Base-by-base conservation (phyloP, 768 basidiomycete genomes). In the Austroboletus eburneus region DNA sequence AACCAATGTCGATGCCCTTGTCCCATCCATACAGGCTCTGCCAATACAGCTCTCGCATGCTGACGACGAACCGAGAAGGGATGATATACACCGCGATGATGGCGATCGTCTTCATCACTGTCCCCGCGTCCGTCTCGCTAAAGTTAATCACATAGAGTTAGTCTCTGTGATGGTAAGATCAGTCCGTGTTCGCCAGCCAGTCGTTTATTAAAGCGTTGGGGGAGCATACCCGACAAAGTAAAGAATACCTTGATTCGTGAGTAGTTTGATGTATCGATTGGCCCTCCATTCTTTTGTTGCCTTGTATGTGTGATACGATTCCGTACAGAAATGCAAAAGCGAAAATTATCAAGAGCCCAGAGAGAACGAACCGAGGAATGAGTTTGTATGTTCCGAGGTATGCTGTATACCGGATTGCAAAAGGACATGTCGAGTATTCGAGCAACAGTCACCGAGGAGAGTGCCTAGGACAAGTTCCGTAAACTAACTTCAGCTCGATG, bases 201-300 rank as follows among this genome's bases (percentile, higher is more conserved):
- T n/a, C n/a, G n/a, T n/a, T n/a, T n/a, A n/a, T 4, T 2, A 12
- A 27, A 27, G 5, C 7, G 27, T 5, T 21, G 3, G 24, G 20
- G 16, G 16, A 17, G 60, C 59, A 36, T 51, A 60, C 59, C 18
- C 43, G 9, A 48, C 0, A 22, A 60, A 61, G 40, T 60, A 60
- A 12, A 60, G 2, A 3, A 52, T 4, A 0, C 59, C 57, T 9
- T 61, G 47, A 13, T 8, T 50, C 18, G 41, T 38, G 29, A 60
- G 39, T 13, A 56, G 46, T 9, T 42, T 18, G 33, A 60, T 13
- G 13, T 51, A 61, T 34, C 21, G 39, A 30, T 53, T 62, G n/a
- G 21, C 25, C 27, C 30, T 13, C 54, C 51, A 58, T 23, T 14
- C 23, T 12, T 27, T 42, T 12, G 45, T 56, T 3, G 7, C 33